Evolutionary conservation across 768 basidiomycete genomes (phyloP), one percentile per base, ranked within the genome.

Genomic region (Mycena galopus): DNA sequence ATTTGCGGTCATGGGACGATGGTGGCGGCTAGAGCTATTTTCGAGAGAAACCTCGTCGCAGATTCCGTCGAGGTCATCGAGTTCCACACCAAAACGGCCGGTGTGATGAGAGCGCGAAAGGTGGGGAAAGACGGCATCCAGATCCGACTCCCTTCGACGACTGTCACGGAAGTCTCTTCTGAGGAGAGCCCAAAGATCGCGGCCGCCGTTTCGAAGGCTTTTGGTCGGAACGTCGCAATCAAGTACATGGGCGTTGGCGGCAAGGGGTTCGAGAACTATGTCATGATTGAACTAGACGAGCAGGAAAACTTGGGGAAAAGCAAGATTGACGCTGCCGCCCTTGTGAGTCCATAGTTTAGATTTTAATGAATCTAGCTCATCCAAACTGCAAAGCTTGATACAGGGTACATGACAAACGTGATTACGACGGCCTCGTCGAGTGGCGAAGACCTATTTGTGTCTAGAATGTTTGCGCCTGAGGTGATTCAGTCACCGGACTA

Each of bases 401-500:
- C 82, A 37, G 84, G 83, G 2, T 85, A 81, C 65, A 1, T 23
- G 1, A 76, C 81, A 23, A 84, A 87, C 69, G 74, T 86, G 19
- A 73, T 89, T 29, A 88, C 89, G 0, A 80, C 81, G 32, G 69
- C 73, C 30, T 77, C 80, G 74, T 32, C 76, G 76, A 7, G 73
- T 81, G 14, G 82, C 81, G 65, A 63, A 29, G 71, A 32, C 61
- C 75, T 74, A 19, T 90, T 88, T 78, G 78, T 85, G 25, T 88
- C 89, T 9, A 83, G 90, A 6, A 86, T 89, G 83, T 89, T 90
- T 73, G 80, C 85, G 7, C 88, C 87, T 9, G 60, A 56, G 1
- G 32, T 67, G 10, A 72, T 85, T 29, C 74, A 74, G 66, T 75
- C 77, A 61, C 80, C 80, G 2, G 33, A 39, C 39, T 55, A 59